Conservation (phyloP, 331 rosid genomes). For the Erythrophleum ivorense region DNA sequence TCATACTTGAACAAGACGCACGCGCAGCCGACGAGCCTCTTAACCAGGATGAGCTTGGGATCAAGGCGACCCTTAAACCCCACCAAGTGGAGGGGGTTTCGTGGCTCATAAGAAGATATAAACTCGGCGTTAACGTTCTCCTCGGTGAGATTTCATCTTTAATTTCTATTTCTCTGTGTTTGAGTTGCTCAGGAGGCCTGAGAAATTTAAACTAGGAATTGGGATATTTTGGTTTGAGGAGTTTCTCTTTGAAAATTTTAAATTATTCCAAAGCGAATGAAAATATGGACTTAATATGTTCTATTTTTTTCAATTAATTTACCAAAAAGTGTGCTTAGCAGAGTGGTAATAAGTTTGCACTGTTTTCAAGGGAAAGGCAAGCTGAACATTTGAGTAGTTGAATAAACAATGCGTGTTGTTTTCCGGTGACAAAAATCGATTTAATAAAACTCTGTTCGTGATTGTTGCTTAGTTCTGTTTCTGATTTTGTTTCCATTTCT, state of each 20-base stretch:
- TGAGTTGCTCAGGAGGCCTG: conserved; percentile 15
- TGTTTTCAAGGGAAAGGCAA: neutral
- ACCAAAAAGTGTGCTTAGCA: neutral
- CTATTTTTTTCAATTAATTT: conserved; percentile 5
- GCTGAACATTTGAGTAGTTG: neutral
- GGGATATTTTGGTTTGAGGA: neutral
- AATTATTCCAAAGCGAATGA: neutral
- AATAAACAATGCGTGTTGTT: neutral
- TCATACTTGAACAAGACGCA: conserved; percentile 52
- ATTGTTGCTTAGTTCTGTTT: neutral
- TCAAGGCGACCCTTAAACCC: conserved; percentile 77
- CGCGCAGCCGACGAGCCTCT: conserved; percentile 43
- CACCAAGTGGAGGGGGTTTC: conserved; percentile 88
- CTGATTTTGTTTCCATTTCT: conserved; percentile 18
- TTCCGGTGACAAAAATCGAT: neutral
- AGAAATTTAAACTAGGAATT: neutral
- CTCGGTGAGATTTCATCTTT: conserved; percentile 60
- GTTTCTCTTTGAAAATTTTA: neutral
- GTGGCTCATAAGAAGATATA: conserved; percentile 80
- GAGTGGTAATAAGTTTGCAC: conserved; percentile 1
- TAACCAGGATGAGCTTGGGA: conserved; percentile 54
- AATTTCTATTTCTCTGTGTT: conserved; percentile 5
- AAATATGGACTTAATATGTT: neutral
- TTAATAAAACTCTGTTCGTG: neutral
- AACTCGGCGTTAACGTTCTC: conserved; percentile 86